Percentiles rank a stretch among this genome's conserved stretches.
These are phyloP conservation scores for Osmanthus fragrans DNA, from an alignment of 257 asterid genomes.

Conservation along the genomic window DNA sequence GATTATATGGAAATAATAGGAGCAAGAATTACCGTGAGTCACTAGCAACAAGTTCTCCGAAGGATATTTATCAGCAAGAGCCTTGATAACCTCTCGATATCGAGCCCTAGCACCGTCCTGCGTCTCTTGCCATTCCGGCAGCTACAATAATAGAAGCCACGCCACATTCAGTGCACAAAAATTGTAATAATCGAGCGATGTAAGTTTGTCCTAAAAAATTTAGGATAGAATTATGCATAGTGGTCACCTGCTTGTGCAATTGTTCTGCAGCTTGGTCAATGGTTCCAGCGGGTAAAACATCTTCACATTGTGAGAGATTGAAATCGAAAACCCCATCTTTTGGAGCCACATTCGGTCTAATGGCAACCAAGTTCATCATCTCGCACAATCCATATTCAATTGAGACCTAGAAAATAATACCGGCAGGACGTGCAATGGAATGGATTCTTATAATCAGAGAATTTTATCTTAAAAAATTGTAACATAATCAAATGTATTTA, in stretches of 20 bases:
- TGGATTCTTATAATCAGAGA: too few species aligned
- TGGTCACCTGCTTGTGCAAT: constrained; percentile 65
- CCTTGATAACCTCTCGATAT: constrained; percentile 58
- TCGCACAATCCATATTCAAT: constrained; percentile 83
- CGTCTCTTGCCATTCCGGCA: constrained; percentile 81
- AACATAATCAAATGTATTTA: too few species aligned
- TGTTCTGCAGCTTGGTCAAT: constrained; percentile 44
- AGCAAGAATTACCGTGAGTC: constrained; percentile 65
- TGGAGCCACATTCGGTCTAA: constrained; percentile 69
- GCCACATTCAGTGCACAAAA: constrained; percentile 12
- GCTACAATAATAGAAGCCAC: constrained; percentile 35
- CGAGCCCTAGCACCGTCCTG: constrained; percentile 54
- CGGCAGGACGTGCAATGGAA: too few species aligned
- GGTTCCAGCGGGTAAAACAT: constrained; percentile 73
- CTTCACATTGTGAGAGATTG: constrained; percentile 56
- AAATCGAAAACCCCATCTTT: constrained; percentile 70
- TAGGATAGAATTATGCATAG: not conserved
- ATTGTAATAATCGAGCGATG: not conserved
- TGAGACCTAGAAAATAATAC: constrained; percentile 50
- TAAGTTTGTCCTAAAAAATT: too few species aligned
- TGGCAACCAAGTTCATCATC: constrained; percentile 69
- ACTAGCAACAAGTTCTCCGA: constrained; percentile 80
- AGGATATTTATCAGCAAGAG: constrained; percentile 80
- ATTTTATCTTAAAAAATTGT: too few species aligned
- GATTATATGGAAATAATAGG: not conserved